Base-by-base conservation (phyloP, 176 grass and related monocot genomes). In the Phoenix dactylifera region DNA sequence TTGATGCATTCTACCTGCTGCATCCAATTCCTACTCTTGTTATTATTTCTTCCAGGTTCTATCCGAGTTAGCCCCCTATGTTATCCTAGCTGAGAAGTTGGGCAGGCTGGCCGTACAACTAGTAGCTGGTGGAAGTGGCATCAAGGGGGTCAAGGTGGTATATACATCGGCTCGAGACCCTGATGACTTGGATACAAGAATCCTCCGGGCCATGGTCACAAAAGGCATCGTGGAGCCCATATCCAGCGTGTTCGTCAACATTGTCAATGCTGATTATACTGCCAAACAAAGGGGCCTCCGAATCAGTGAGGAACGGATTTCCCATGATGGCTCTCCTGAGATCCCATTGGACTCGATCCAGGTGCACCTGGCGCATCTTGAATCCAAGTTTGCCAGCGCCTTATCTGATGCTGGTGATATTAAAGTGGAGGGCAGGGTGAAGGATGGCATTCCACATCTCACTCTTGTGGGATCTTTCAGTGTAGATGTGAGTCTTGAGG, bases 181-280 rank as follows among this genome's bases (percentile, higher is more conserved):
- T 12, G 93, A 88, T 49, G 93, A 86, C 51, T 15, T 92, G 20
- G 87, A 92, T 71, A 92, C 84, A 26, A 77, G 88, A 67, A 76
- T 98, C 24, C 72, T 92, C 24, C 84, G 87, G 10, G 81, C 76
- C 5, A 86, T 89, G 84, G 50, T 83, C 52, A 88, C 51, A 48
- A 92, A 92, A 60, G 93, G 93, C 59, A 82, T 98, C 2, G 24
- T 92, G 0, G 93, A 98, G 17, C 87, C 93, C 22, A 78, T 98
- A 55, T 88, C 93, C 4, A 83, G 71, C 14, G 79, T 67, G 7
- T 80, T 77, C 3, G 64, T 98, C 24, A 98, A 98, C 73, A 82
- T 98, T 20, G 87, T 92, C 35, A 98, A 89, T 70, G 87, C 84
- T 2, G 93, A 98, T 50, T 89, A 85, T 35, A 71, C 81, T 0